Base-by-base conservation (phyloP, 75 land plant genomes). In the Adiantum capillusveneris region DNA sequence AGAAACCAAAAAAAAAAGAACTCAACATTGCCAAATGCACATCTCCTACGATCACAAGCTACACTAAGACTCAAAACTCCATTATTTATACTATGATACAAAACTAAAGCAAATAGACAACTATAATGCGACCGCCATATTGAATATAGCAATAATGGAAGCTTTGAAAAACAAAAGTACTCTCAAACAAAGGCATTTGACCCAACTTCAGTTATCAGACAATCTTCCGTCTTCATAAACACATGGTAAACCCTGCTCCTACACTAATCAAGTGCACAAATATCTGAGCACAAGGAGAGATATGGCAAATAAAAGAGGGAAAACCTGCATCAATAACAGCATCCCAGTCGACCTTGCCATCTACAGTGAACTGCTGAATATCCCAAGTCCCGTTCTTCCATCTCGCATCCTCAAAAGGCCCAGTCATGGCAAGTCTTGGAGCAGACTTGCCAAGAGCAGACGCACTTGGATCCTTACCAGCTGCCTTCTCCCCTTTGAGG, bases 371-470 rank as follows among this genome's bases (percentile, higher is more conserved):
- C 80, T 78, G 80, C 46, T 65, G 59, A 64, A 92, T 52, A 50
- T 92, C 97, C 97, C 97, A 92, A 27, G 86, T 92, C 42, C 97
- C 97, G 27, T 44, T 58, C 31, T 73, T 65, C 97, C 97, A 92
- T 49, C 75, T 79, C 7, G 86, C 59, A 54, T 92, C 85, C 29
- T 71, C 63, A 59, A 87, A 91, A 2, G 49, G 49, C 49, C 49
- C 49, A 7, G 49, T 6, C 21, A 46, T 46, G 17, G 49, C 6
- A 46, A 46, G 5, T 20, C 17, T 46, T 17, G 49, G n/a, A 2
- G 49, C 2, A 2, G 49, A 7, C 49, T 20, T 46, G 6, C 49
- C 49, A 17, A 46, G 49, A 20, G 76, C 73, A 20, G 66, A 27
- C 1, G 66, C 25, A 21, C 60, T 63, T 0, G 76, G 76, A 27